Conservation (phyloP, 164 flowering plant species). For the Nymphaea colorata region DNA sequence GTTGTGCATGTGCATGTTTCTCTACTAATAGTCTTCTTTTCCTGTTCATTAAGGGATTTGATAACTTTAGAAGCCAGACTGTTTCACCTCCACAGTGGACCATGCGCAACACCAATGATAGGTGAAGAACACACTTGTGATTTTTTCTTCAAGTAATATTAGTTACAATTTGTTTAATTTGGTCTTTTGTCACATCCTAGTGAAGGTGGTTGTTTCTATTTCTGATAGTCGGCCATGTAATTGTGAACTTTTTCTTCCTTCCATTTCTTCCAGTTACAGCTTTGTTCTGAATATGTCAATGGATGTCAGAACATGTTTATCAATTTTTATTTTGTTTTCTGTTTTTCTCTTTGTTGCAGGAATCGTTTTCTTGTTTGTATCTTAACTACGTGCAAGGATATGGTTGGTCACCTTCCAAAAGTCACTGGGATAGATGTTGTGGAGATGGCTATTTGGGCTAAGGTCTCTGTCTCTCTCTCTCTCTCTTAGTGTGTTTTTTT, state of each 20-base stretch:
- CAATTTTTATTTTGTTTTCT: background rate
- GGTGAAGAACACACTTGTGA: conserved; percentile 25
- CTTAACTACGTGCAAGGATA: conserved; percentile 75
- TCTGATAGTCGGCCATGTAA: too few relatives aligned
- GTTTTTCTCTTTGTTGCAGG: conserved; percentile 28
- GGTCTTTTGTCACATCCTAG: background rate
- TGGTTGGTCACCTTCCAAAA: conserved; percentile 80
- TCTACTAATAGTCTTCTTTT: background rate
- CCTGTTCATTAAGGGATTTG: conserved; percentile 63
- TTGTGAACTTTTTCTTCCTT: too few relatives aligned
- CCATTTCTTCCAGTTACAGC: background rate
- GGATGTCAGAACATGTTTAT: background rate
- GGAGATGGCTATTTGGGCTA: conserved; percentile 99
- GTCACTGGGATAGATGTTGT: conserved; percentile 97
- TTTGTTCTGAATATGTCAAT: background rate
- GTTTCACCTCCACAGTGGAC: conserved; percentile 99
- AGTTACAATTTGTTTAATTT: background rate
- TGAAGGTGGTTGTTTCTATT: too few relatives aligned
- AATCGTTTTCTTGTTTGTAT: conserved; percentile 79
- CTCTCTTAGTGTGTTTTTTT: too few relatives aligned
- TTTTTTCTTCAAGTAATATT: background rate
- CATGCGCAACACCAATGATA: conserved; percentile 95
- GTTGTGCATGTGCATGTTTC: background rate
- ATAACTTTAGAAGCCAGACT: conserved; percentile 90
- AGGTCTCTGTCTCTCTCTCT: conserved; percentile 34